Conservation (phyloP, 2,329 filamentous ascomycete genomes). For the Rhynchosporium graminicola region DNA sequence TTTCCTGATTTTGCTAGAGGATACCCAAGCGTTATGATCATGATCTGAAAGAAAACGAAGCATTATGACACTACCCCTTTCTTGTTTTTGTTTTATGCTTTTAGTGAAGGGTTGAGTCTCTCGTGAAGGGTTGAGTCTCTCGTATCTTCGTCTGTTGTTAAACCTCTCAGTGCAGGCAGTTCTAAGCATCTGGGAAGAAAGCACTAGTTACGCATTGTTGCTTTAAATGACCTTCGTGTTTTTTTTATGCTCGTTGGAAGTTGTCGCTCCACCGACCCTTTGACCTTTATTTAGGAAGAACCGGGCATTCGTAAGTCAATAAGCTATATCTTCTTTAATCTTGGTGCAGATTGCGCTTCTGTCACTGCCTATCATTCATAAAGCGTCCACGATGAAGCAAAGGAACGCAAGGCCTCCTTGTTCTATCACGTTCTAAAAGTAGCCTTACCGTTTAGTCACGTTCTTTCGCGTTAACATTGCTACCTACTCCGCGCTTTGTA, state of each 20-base stretch:
- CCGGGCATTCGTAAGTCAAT: background rate
- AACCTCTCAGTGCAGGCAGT: background rate
- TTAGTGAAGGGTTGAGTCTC: background rate
- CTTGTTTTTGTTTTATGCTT: background rate
- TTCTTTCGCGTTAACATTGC: background rate
- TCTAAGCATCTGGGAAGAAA: background rate
- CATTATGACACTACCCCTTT: background rate
- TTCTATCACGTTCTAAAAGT: background rate
- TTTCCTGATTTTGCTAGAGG: background rate
- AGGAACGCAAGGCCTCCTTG: background rate
- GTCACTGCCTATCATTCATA: no score
- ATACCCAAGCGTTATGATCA: slow-evolving; percentile 15
- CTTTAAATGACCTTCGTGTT: background rate
- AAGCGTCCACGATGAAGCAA: background rate
- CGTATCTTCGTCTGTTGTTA: background rate
- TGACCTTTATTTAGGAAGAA: background rate
- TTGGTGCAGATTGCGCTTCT: background rate
- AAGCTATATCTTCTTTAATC: background rate
- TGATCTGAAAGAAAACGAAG: slow-evolving; percentile 2
- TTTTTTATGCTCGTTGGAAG: slow-evolving; percentile 1
- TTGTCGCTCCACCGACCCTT: no score
- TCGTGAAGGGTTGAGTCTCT: background rate
- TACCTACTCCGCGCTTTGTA: background rate
- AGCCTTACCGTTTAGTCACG: background rate
- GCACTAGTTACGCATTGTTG: background rate